These are phyloP conservation scores for Ochromonas danica DNA, from an alignment of 108 stramenopile genomes.

Conservation along the genomic window DNA sequence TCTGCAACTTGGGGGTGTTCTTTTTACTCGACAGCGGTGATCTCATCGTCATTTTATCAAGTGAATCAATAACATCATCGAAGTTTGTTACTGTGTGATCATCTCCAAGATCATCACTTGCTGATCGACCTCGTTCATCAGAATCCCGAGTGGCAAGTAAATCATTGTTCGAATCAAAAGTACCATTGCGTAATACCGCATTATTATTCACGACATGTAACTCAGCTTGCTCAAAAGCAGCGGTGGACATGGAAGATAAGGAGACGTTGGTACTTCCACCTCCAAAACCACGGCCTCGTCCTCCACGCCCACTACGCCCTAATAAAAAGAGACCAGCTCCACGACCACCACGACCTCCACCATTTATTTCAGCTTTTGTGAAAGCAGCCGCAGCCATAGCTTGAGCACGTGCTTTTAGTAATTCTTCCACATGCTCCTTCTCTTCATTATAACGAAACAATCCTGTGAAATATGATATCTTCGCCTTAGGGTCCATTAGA, in stretches of 20 bases:
- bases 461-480: not conserved
- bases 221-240: not conserved
- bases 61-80: too few species aligned
- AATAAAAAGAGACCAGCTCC: not conserved
- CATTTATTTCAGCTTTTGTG: not conserved
- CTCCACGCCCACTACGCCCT: too few species aligned
- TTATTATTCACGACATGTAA: too few species aligned
- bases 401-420: not conserved
- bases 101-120: too few species aligned
- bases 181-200: too few species aligned
- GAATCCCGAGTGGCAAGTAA: too few species aligned
- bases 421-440: conserved; percentile 5
- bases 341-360: not conserved
- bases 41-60: too few species aligned
- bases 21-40: too few species aligned
- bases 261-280: not conserved
- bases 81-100: too few species aligned
- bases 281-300: not conserved
- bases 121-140: too few species aligned
- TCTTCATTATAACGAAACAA: conserved; percentile 7
- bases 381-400: not conserved
- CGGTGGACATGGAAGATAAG: not conserved
- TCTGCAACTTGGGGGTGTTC: too few species aligned
- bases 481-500: not conserved
- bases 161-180: too few species aligned